Evolutionary conservation across 805 yeast species (phyloP).

Genomic region (Candida ascalaphidarum): DNA sequence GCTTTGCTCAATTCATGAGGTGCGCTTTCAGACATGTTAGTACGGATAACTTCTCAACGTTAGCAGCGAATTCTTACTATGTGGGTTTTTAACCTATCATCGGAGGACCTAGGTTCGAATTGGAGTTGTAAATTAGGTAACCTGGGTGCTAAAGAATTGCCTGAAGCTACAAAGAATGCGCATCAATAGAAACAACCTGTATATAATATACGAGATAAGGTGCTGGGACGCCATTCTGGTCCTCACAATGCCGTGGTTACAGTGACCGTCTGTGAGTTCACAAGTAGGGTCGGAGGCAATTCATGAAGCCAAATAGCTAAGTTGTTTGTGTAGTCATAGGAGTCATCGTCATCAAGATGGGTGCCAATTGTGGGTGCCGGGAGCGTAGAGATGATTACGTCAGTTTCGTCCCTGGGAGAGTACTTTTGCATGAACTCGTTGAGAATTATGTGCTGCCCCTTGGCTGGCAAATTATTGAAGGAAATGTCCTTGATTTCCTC

Average conservation of each 20-base stretch:
- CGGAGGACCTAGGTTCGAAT: slow-evolving; percentile 6
- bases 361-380: slow-evolving; percentile 87
- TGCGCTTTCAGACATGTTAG: too few species aligned
- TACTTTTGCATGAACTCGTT: slow-evolving; percentile 72
- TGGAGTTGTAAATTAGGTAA: slow-evolving; percentile 4
- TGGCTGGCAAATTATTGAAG: slow-evolving; percentile 85
- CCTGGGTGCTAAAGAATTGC: too few species aligned
- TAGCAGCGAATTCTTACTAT: too few species aligned
- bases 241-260: slow-evolving; percentile 84
- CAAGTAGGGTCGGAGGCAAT: slow-evolving; percentile 72
- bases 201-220: too few species aligned
- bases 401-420: slow-evolving; percentile 47
- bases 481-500: slow-evolving; percentile 33
- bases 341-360: slow-evolving; percentile 57
- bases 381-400: slow-evolving; percentile 76
- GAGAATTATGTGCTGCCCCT: slow-evolving; percentile 81
- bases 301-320: slow-evolving; percentile 75
- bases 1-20: too few species aligned
- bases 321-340: slow-evolving; percentile 67
- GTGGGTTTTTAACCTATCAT: too few species aligned
- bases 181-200: too few species aligned
- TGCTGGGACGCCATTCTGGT: too few species aligned
- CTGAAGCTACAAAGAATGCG: too few species aligned
- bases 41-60: too few species aligned
- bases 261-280: slow-evolving; percentile 91